Percentiles rank a stretch among this genome's conserved stretches.
Evolutionary conservation across 805 yeast species (phyloP).

Genomic region (Brettanomyces custersianus): DNA sequence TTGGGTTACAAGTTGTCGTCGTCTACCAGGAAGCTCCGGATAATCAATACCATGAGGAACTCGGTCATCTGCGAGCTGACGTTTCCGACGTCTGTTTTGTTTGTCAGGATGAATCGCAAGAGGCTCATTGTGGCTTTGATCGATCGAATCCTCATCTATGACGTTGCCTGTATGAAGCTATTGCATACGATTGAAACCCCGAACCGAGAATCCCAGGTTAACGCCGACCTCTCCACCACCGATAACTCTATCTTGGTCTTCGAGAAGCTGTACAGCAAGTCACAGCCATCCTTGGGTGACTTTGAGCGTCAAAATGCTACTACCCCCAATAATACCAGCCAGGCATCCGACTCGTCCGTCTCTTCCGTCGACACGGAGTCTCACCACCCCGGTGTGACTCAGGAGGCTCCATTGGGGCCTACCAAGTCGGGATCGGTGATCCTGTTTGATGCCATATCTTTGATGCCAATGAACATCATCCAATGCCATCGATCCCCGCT

Average conservation of each 20-base stretch:
- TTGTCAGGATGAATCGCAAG: slow-evolving; percentile 72
- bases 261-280: slow-evolving; percentile 36
- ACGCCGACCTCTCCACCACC: slow-evolving; percentile 26
- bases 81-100: slow-evolving; percentile 68
- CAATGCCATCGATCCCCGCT: slow-evolving; percentile 81
- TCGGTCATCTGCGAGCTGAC: slow-evolving; percentile 78
- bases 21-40: slow-evolving; percentile 74
- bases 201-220: slow-evolving; percentile 23
- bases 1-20: slow-evolving; percentile 59
- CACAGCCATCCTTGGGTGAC: neutral
- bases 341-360: neutral
- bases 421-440: slow-evolving; percentile 53
- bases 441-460: slow-evolving; percentile 64
- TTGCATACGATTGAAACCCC: slow-evolving; percentile 59
- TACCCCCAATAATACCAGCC: neutral
- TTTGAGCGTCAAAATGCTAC: no score
- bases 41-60: slow-evolving; percentile 74
- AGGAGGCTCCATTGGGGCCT: neutral
- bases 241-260: slow-evolving; percentile 46
- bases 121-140: slow-evolving; percentile 68
- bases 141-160: slow-evolving; percentile 82
- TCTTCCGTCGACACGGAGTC: neutral
- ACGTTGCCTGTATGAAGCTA: slow-evolving; percentile 80
- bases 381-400: neutral
- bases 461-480: slow-evolving; percentile 71